Base-by-base conservation (phyloP, 2,329 filamentous ascomycete species). In the Fusarium duplospermum region DNA sequence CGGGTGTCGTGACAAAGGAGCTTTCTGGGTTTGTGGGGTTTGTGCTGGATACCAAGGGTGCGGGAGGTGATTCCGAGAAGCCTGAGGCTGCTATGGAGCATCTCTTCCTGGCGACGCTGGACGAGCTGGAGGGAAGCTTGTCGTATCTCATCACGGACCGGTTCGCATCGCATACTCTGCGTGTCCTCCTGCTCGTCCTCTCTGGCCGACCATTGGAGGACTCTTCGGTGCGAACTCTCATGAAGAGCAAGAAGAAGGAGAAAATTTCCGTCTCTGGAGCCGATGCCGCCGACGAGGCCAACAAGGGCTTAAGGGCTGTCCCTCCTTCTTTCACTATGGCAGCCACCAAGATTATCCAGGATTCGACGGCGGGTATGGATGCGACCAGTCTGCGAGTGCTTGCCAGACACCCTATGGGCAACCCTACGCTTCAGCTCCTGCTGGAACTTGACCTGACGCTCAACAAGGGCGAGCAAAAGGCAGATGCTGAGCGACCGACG, bases 241-340 rank as follows among this genome's bases (percentile, higher is more conserved):
- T 98, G 56, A 94, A 96, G 81, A 98, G 96, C 86, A 95, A 94
- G 83, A 95, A 92, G 84, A 98, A 98, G 83, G 95, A 98, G 83
- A 92, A 93, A 75, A 88, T 97, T 59, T 89, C 89, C 2, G 90
- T 93, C 2, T 86, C 89, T 5, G 88, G 89, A 50, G 82, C 85
- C 2, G 85, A 85, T 2, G 86, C 88, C 3, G 84, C 85, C 10
- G 84, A 86, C n/a, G 88, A 90, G 64, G 78, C 77, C 16, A 83
- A 81, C 59, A 76, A 80, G 56, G 82, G 82, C 6, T 77, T 86
- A 24, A 85, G 91, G 62, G 85, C 88, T 1, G 94, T 98, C 0
- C 96, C 96, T 0, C 88, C 90, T 33, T 94, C 93, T 0, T 99
- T 99, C 81, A 86, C 88, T 6, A 85, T 89, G 62, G 94, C 95